These are phyloP conservation scores for Exophiala xenobiotica DNA, from an alignment of 2,329 filamentous ascomycete species.

Conservation along the genomic window DNA sequence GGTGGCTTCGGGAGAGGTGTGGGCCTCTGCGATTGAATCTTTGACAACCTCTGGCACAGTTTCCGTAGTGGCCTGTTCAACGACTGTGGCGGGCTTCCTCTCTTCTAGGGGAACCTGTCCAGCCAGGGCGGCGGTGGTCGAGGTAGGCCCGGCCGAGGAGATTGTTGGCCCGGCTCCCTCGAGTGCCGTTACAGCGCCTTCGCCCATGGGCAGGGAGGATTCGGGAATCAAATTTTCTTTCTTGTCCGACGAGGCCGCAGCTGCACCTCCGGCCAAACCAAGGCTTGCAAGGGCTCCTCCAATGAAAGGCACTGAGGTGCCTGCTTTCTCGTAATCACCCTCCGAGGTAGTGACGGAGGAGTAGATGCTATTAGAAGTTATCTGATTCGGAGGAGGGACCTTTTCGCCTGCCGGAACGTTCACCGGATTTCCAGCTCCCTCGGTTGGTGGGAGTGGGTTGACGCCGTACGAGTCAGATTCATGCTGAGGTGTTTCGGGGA, in stretches of 20 bases:
- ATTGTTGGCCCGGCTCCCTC: constrained; percentile 54
- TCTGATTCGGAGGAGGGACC: constrained; percentile 61
- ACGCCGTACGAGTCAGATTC: constrained; percentile 39
- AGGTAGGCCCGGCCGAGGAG: constrained; percentile 51
- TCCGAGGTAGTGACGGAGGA: constrained; percentile 67
- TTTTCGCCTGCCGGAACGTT: constrained; percentile 75
- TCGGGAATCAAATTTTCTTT: constrained; percentile 72
- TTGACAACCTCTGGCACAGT: constrained; percentile 47
- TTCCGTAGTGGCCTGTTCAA: constrained; percentile 59
- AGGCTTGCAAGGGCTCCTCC: constrained; percentile 45
- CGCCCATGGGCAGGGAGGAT: constrained; percentile 71
- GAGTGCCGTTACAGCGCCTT: constrained; percentile 40
- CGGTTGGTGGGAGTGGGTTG: constrained; percentile 59
- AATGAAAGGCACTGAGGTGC: constrained; percentile 47
- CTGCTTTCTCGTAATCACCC: constrained; percentile 80
- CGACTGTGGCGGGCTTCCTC: constrained; percentile 49
- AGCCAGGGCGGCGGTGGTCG: constrained; percentile 48
- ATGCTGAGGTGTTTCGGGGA: constrained; percentile 66
- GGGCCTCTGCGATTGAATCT: constrained; percentile 51
- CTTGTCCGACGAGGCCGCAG: constrained; percentile 53
- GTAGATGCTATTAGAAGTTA: constrained; percentile 70
- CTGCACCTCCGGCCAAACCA: constrained; percentile 37
- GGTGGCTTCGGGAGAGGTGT: constrained; percentile 68
- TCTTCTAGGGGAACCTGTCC: constrained; percentile 45
- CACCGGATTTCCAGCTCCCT: constrained; percentile 72